These are phyloP conservation scores for Pecoramyces ruminantium DNA, from an alignment of 192 early-diverging fungal genomes.

Conservation along the genomic window DNA sequence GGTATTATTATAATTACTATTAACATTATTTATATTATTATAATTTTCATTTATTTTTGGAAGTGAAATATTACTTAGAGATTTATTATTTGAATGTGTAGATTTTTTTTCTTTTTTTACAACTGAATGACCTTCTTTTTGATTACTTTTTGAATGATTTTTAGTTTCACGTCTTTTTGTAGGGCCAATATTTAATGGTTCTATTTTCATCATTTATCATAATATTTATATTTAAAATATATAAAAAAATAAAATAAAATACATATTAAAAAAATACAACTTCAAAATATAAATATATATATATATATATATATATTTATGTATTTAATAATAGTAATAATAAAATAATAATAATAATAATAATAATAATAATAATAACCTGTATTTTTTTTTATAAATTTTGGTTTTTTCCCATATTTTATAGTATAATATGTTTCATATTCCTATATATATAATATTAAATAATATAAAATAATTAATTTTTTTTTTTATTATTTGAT, in stretches of 20 bases:
- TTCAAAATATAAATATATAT: no score
- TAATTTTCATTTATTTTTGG: background rate
- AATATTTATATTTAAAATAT: no score
- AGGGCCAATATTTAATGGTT: background rate
- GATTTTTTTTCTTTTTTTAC: background rate
- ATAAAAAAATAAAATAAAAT: no score
- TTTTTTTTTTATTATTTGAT: slow-evolving; percentile 4
- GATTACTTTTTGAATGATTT: background rate
- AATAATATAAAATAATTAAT: background rate
- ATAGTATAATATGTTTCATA: slow-evolving; percentile 29
- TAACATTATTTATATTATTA: no score
- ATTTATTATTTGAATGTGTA: no score
- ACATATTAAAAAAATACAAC: no score
- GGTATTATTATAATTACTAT: background rate
- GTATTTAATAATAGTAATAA: no score
- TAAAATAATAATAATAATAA: background rate
- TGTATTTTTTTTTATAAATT: slow-evolving; percentile 13
- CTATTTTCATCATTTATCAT: slow-evolving; percentile 5
- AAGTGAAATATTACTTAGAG: background rate
- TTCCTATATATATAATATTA: slow-evolving; percentile 13
- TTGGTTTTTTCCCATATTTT: slow-evolving; percentile 32
- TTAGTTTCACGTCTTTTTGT: background rate
- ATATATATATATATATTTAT: no score
- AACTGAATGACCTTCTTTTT: background rate
- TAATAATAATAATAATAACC: background rate